These are phyloP conservation scores for Melampsora larici-populina DNA, from an alignment of 1,284 basidiomycete genomes.

Conservation along the genomic window DNA sequence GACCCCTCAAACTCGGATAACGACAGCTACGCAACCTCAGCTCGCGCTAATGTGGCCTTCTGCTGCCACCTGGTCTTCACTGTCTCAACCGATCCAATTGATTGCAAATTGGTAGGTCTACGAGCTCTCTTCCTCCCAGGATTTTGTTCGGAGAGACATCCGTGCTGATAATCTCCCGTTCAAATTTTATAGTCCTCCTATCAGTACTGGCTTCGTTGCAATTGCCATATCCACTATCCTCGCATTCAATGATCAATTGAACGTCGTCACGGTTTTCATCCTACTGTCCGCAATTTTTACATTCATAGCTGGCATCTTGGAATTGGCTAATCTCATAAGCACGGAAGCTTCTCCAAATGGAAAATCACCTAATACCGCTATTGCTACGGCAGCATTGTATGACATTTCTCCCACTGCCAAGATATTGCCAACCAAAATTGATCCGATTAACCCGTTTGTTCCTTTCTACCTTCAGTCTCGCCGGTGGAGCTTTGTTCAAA, in stretches of 20 bases:
- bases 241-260: not conserved
- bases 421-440: too few species aligned
- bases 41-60: not conserved
- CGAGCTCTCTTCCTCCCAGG: too few species aligned
- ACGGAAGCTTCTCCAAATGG: slow-evolving; percentile 1
- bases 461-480: not conserved
- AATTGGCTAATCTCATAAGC: not conserved
- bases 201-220: not conserved
- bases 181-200: not conserved
- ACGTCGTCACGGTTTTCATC: not conserved
- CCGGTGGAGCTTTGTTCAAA: not conserved
- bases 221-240: not conserved
- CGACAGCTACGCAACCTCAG: not conserved
- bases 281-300: not conserved
- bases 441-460: too few species aligned
- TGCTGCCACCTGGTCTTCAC: not conserved
- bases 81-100: not conserved
- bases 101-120: not conserved
- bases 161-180: too few species aligned
- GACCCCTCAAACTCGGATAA: not conserved
- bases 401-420: not conserved
- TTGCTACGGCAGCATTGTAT: not conserved
- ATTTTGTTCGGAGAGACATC: too few species aligned
- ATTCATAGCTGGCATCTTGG: not conserved
- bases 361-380: not conserved